Percentiles rank a stretch among this genome's conserved stretches.
phyloP scores from a whole-genome alignment of 208 protist species.

The Acanthamoeba lenticulata region DNA sequence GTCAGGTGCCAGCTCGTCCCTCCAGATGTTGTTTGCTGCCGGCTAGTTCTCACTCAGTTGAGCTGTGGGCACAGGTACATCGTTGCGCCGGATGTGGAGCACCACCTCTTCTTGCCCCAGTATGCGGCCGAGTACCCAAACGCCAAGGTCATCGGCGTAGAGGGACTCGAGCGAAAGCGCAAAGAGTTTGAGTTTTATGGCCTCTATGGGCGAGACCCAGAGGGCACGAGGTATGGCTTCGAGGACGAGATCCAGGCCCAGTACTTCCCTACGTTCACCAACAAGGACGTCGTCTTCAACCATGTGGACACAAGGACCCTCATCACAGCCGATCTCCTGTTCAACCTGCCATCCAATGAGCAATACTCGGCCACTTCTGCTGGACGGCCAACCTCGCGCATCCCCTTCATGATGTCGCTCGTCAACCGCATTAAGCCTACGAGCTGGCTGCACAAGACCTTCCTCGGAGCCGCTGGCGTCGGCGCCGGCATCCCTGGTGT shows the following conservation, averaged over 20 bases:
- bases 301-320: background rate
- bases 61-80: background rate
- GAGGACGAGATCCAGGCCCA: background rate
- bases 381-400: background rate
- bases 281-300: background rate
- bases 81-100: background rate
- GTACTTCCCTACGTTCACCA: background rate
- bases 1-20: background rate
- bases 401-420: background rate
- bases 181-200: background rate
- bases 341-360: background rate
- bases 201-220: background rate
- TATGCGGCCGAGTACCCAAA: background rate
- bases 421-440: background rate
- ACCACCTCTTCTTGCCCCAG: background rate
- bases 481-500: background rate
- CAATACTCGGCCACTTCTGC: background rate
- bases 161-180: background rate
- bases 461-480: background rate
- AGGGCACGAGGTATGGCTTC: background rate
- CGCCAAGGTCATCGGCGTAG: background rate
- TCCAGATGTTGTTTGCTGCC: background rate
- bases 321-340: background rate
- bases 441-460: background rate
- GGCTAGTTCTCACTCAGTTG: background rate